These are phyloP conservation scores for Linnemannia schmuckeri DNA, from an alignment of 192 early-diverging fungal genomes.

Conservation along the genomic window DNA sequence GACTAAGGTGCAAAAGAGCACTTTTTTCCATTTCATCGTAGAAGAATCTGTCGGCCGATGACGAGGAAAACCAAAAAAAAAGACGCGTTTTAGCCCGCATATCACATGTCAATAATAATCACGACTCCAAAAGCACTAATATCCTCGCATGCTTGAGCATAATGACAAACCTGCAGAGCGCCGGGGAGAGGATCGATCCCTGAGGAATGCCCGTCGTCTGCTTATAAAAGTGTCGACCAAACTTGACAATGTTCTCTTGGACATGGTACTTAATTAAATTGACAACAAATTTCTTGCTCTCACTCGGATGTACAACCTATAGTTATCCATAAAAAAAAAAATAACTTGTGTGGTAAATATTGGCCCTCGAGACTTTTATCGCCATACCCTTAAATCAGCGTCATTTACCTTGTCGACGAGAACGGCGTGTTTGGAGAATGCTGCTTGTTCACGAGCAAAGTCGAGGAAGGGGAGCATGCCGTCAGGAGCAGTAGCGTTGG, in stretches of 20 bases:
- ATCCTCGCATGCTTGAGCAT: background rate
- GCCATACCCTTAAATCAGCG: background rate
- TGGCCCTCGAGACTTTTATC: background rate
- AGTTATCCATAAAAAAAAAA: background rate
- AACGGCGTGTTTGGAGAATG: constrained; percentile 66
- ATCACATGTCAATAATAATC: constrained; percentile 8
- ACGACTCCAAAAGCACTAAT: too few relatives aligned
- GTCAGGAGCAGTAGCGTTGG: constrained; percentile 21
- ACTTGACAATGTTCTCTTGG: constrained; percentile 73
- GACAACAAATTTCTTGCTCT: constrained; percentile 64
- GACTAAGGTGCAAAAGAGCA: constrained; percentile 60
- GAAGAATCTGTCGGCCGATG: constrained; percentile 67
- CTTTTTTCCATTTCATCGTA: constrained; percentile 81
- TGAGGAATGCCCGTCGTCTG: constrained; percentile 91
- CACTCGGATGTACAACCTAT: constrained; percentile 67
- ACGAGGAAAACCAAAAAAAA: background rate
- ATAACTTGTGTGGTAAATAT: background rate
- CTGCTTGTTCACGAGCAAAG: constrained; percentile 62
- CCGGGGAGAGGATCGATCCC: constrained; percentile 86
- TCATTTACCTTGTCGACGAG: constrained; percentile 72
- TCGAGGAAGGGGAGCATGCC: constrained; percentile 29
- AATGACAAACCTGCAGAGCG: constrained; percentile 82
- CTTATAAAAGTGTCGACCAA: constrained; percentile 71
- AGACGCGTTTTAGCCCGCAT: background rate
- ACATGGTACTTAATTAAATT: constrained; percentile 74